Base-by-base conservation (phyloP, 805 yeast genomes). In the Suhomyces vadensis region DNA sequence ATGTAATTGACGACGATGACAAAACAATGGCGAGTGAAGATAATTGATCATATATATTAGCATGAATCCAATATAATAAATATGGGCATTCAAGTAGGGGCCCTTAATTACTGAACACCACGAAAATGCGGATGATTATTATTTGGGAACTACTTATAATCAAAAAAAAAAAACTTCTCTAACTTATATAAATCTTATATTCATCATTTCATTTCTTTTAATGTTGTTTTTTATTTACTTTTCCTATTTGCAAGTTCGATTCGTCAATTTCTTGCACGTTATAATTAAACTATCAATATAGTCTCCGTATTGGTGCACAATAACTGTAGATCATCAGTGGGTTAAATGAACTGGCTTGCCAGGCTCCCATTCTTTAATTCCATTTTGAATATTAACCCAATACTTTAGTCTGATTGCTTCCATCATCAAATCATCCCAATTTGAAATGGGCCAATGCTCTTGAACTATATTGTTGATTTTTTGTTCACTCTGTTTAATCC, bases 361-460 rank as follows among this genome's bases (percentile, higher is more conserved):
- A 1, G 83, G 79, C 51, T 82, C 85, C 92, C 94, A 85, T 39
- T 84, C 89, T 62, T 79, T 81, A 35, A 90, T 75, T 5, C 88
- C 89, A 31, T 76, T 76, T 39, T 79, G 79, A 25, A 92, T 80
- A 58, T 87, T 91, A 39, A 74, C 73, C 95, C 96, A 90, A 60
- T 90, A 92, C 61, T 87, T 87, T 49, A 92, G 67, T 50, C 78
- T 78, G 19, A 89, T 78, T 1, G 95, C 83, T 47, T 81, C 82
- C 42, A 75, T 64, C 40, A 85, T 81, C 10, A 92, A 85, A 0
- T 63, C 56, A 8, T 80, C 78, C 70, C 81, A 80, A 37, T 83
- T 74, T 10, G 36, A 13, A 3, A 65, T 45, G 1, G 60, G 58
- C 42, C 44, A 38, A n/a, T 71, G 50, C 1, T 51, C 47, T 2